Evolutionary conservation across 768 basidiomycete species (phyloP).

Genomic region (Epithele typhae): DNA sequence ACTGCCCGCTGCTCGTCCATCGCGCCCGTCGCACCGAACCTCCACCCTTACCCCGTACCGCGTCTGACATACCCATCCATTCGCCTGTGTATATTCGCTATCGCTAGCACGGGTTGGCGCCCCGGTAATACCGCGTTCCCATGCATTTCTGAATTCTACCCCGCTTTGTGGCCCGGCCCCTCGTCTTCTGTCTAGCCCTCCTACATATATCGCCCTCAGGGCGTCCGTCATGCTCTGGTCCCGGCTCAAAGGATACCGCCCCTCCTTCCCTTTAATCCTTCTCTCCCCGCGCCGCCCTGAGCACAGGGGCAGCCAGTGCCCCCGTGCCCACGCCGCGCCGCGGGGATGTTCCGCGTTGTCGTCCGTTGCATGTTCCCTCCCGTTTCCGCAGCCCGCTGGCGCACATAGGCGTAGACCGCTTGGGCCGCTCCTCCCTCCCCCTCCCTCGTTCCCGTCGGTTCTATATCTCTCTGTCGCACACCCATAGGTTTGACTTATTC

Average conservation of each 20-base stretch:
- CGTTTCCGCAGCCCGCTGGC: background rate
- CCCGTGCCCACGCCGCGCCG: background rate
- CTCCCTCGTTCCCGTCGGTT: background rate
- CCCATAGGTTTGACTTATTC: background rate
- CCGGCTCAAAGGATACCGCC: slow-evolving; percentile 21
- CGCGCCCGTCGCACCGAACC: no score
- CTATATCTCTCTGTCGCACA: slow-evolving; percentile 2
- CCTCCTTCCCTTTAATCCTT: slow-evolving; percentile 8
- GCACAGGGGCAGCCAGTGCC: slow-evolving; percentile 5
- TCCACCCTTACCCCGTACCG: no score
- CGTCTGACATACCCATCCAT: slow-evolving; percentile 9
- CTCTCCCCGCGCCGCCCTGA: background rate
- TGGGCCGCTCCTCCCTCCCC: background rate
- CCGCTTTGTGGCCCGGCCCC: background rate
- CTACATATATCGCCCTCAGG: slow-evolving; percentile 7
- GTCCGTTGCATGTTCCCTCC: background rate
- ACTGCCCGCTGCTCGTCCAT: no score
- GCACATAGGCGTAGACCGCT: slow-evolving; percentile 10
- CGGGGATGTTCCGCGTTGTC: background rate
- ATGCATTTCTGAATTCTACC: background rate
- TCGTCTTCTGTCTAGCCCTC: background rate
- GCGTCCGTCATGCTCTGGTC: slow-evolving; percentile 17
- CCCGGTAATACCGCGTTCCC: slow-evolving; percentile 13
- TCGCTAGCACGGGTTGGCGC: slow-evolving; percentile 14
- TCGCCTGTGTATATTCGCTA: slow-evolving; percentile 17